phyloP scores from a whole-genome alignment of 176 grass and related monocot species.

The Luzula sylvatica region DNA sequence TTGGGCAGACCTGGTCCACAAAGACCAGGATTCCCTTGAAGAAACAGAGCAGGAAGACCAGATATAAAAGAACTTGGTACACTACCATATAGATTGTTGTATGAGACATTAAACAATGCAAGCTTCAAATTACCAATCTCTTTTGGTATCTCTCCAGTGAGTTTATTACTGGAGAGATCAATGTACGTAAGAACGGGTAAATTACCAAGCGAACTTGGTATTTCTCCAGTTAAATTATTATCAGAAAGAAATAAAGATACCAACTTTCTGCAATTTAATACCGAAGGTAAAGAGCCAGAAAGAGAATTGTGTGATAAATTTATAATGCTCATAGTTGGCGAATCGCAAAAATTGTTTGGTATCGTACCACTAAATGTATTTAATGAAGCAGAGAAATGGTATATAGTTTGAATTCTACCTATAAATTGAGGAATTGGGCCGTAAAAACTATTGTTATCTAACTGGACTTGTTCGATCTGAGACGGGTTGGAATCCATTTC shows the following conservation, averaged over 20 bases:
- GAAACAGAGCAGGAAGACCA: slow-evolving; percentile 51
- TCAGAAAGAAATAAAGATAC: slow-evolving; percentile 53
- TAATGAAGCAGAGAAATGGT: slow-evolving; percentile 56
- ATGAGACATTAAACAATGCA: slow-evolving; percentile 66
- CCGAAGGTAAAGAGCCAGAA: slow-evolving; percentile 35
- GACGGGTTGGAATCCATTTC: slow-evolving; percentile 28
- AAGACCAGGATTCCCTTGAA: slow-evolving; percentile 48
- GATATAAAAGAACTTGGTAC: slow-evolving; percentile 41
- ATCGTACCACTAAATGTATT: slow-evolving; percentile 45
- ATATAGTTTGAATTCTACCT: slow-evolving; percentile 48
- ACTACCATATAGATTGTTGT: slow-evolving; percentile 51
- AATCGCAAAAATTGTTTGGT: slow-evolving; percentile 55
- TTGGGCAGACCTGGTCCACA: slow-evolving; percentile 48
- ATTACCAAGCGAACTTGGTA: slow-evolving; percentile 43
- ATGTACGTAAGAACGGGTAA: slow-evolving; percentile 72
- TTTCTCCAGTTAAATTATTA: slow-evolving; percentile 48
- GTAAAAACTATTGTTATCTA: slow-evolving; percentile 64
- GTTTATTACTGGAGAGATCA: slow-evolving; percentile 58
- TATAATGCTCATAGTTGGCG: slow-evolving; percentile 57
- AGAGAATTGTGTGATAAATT: slow-evolving; percentile 60
- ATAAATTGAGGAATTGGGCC: slow-evolving; percentile 40
- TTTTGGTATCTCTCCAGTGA: slow-evolving; percentile 44
- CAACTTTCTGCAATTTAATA: slow-evolving; percentile 49
- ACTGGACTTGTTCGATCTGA: slow-evolving; percentile 58
- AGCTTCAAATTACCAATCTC: slow-evolving; percentile 63